Evolutionary conservation across 495 filamentous ascomycete genomes (phyloP).

Genomic region (Trypethelium eluteriae): DNA sequence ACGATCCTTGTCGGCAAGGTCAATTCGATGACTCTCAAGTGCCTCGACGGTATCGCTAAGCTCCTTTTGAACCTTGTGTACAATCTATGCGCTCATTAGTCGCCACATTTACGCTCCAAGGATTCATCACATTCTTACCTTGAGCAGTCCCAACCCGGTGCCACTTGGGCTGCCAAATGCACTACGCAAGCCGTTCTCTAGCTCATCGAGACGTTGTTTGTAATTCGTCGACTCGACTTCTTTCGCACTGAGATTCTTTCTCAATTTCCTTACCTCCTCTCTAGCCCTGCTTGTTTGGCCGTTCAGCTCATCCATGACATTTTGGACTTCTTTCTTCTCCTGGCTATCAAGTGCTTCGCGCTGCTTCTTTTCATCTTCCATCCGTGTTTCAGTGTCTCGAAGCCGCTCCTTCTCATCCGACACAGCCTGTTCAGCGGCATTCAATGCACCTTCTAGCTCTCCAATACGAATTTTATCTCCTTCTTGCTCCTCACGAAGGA

Average conservation of each 20-base stretch:
- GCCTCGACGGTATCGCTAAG: conserved; percentile 75
- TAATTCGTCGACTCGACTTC: conserved; percentile 84
- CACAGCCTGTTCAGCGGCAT: conserved; percentile 61
- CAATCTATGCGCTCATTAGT: conserved; percentile 49
- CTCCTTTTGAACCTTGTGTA: conserved; percentile 79
- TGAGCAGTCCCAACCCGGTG: conserved; percentile 76
- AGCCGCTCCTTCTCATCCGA: conserved; percentile 74
- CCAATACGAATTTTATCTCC: conserved; percentile 97
- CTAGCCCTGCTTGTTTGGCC: conserved; percentile 69
- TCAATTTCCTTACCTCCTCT: conserved; percentile 75
- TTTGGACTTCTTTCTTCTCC: conserved; percentile 81
- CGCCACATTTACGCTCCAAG: conserved; percentile 13
- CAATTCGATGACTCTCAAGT: conserved; percentile 65
- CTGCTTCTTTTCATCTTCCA: conserved; percentile 74
- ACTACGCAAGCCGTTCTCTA: conserved; percentile 80
- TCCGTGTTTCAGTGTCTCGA: conserved; percentile 66
- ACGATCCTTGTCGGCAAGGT: conserved; percentile 77
- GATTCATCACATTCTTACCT: conserved; percentile 40
- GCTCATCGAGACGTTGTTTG: conserved; percentile 79
- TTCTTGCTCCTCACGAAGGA: conserved; percentile 95
- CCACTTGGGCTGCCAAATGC: conserved; percentile 78
- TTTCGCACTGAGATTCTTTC: conserved; percentile 69
- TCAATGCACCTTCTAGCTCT: conserved; percentile 73
- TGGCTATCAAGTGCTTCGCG: conserved; percentile 75
- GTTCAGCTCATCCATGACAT: conserved; percentile 77